Percentiles rank a stretch among this genome's conserved stretches.
These are phyloP conservation scores for Planoprotostelium fungivorum DNA, from an alignment of 78 protist species.

Conservation along the genomic window DNA sequence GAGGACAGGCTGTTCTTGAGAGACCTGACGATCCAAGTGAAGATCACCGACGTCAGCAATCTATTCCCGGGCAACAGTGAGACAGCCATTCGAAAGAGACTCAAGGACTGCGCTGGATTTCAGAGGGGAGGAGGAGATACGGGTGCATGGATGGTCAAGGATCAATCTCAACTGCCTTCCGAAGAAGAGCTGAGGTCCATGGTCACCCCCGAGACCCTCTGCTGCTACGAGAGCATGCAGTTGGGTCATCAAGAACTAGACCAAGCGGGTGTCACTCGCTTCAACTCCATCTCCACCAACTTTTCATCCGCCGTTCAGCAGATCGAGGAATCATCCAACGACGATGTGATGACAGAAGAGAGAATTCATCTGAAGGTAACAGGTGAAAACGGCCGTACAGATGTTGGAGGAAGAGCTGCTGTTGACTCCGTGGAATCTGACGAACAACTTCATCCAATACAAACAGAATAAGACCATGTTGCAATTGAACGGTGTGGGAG, in stretches of 20 bases:
- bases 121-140: conserved; percentile 71
- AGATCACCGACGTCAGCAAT: conserved; percentile 30
- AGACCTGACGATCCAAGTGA: conserved; percentile 26
- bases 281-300: conserved; percentile 34
- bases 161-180: conserved; percentile 29
- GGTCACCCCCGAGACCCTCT: conserved; percentile 51
- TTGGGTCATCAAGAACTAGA: conserved; percentile 40
- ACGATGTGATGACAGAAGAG: not conserved
- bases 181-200: conserved; percentile 51
- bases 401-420: conserved; percentile 38
- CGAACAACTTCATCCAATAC: conserved; percentile 16
- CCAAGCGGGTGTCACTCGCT: conserved; percentile 47
- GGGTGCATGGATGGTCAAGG: conserved; percentile 66
- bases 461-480: conserved; percentile 42
- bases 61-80: conserved; percentile 57
- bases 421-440: conserved; percentile 58
- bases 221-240: conserved; percentile 32
- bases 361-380: not conserved
- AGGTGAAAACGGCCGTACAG: not conserved
- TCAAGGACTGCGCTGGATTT: conserved; percentile 60
- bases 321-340: no score
- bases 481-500: conserved; percentile 32
- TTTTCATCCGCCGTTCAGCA: no score
- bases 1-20: conserved; percentile 20
- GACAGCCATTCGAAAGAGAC: conserved; percentile 47